Conservation (phyloP, 2,329 filamentous ascomycete species). For the Albifimbria verrucaria region DNA sequence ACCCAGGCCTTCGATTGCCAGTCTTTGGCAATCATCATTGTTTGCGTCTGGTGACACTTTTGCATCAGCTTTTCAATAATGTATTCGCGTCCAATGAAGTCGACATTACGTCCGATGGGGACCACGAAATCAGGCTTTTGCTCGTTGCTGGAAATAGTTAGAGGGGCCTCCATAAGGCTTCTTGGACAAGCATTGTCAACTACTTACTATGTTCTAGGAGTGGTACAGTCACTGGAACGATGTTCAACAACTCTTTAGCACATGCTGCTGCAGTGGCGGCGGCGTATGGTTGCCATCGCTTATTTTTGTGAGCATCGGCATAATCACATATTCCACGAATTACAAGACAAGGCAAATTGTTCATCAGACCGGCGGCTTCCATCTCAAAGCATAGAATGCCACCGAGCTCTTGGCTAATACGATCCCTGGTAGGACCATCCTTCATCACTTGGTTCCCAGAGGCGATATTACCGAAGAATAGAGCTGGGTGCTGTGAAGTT, state of each 20-base stretch:
- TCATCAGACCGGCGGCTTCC: too few species aligned
- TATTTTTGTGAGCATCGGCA: conserved; percentile 19
- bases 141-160: too few species aligned
- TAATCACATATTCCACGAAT: conserved; percentile 18
- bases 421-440: background rate
- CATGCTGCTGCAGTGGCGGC: conserved; percentile 13
- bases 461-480: background rate
- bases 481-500: background rate
- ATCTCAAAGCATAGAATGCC: background rate
- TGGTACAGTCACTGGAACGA: background rate
- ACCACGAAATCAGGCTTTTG: conserved; percentile 4
- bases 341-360: conserved; percentile 12
- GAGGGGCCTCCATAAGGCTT: background rate
- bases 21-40: background rate
- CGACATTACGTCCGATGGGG: conserved; percentile 20
- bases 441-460: background rate
- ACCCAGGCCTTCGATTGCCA: conserved; percentile 20
- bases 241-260: conserved; percentile 11
- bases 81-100: conserved; percentile 19
- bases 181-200: background rate
- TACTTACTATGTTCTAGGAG: too few species aligned
- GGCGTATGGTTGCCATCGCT: conserved; percentile 16
- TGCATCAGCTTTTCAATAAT: conserved; percentile 14
- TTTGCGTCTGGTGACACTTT: background rate
- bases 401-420: background rate